These are phyloP conservation scores for Scheffersomyces lignosus DNA, from an alignment of 805 yeast genomes.

Conservation along the genomic window DNA sequence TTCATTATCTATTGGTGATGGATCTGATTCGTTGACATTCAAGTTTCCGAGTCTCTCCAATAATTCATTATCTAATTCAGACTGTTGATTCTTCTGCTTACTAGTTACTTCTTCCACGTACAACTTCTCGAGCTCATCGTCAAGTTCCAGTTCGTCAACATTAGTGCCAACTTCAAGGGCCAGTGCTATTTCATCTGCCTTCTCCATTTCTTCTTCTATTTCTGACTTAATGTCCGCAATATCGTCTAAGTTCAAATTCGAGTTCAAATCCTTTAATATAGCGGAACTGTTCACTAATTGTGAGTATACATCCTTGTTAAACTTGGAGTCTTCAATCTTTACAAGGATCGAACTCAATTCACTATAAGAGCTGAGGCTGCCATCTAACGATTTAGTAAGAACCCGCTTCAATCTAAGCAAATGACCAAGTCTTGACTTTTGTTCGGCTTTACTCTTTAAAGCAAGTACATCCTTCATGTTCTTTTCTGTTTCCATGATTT, in stretches of 20 bases:
- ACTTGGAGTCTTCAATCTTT: constrained; percentile 37
- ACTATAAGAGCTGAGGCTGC: constrained; percentile 12
- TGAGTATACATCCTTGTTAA: constrained; percentile 24
- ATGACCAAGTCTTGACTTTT: constrained; percentile 16
- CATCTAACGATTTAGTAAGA: constrained; percentile 16
- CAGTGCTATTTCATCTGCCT: constrained; percentile 26
- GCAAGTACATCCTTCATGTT: constrained; percentile 1
- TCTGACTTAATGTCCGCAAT: constrained; percentile 27
- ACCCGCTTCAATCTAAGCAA: constrained; percentile 16
- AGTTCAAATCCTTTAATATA: constrained; percentile 28
- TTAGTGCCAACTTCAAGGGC: constrained; percentile 15
- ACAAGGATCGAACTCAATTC: constrained; percentile 24
- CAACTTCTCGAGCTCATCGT: constrained; percentile 27
- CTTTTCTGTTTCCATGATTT: constrained; percentile 11
- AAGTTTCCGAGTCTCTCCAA: constrained; percentile 12
- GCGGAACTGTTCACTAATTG: constrained; percentile 26
- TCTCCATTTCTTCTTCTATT: constrained; percentile 29
- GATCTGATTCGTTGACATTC: too few species aligned
- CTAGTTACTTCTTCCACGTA: constrained; percentile 18
- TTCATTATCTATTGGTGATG: too few species aligned
- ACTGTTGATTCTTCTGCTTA: constrained; percentile 3
- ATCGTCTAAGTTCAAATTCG: constrained; percentile 23
- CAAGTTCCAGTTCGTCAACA: constrained; percentile 27
- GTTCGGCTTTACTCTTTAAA: constrained; percentile 11
- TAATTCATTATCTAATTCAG: constrained; percentile 6